These are phyloP conservation scores for Bassia scoparia DNA, from an alignment of 148 eudicot genomes.

Conservation along the genomic window DNA sequence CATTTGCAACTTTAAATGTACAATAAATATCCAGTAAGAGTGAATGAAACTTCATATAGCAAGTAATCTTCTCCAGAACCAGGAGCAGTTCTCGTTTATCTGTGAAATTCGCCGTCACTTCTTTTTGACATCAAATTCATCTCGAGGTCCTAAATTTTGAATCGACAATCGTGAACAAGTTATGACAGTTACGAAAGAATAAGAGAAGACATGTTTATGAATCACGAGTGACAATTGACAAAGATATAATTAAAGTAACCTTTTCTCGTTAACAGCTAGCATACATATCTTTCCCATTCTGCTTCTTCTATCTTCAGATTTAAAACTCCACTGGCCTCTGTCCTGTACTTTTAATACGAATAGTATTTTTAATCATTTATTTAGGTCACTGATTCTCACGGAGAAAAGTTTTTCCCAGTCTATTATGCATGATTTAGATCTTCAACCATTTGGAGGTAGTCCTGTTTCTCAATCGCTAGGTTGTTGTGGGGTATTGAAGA, in stretches of 20 bases:
- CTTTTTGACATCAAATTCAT: constrained; percentile 76
- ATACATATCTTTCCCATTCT: constrained; percentile 53
- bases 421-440: no score
- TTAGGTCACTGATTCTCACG: background rate
- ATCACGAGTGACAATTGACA: no score
- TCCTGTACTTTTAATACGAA: background rate
- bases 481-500: background rate
- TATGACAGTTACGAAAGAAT: background rate
- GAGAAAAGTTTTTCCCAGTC: background rate
- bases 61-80: constrained; percentile 47
- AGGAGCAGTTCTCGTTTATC: constrained; percentile 33
- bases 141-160: constrained; percentile 38
- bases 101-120: constrained; percentile 47
- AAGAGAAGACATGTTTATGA: background rate
- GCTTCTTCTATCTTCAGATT: no score
- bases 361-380: background rate
- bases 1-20: background rate
- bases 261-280: constrained; percentile 52
- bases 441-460: background rate
- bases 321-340: no score
- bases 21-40: background rate
- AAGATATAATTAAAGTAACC: constrained; percentile 35
- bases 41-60: constrained; percentile 70
- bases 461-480: background rate
- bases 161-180: background rate